Evolutionary conservation across 1,139 yeast species (phyloP), one percentile per base, ranked within the genome.

Genomic region (Hemisphaericaspora lyxosophila): DNA sequence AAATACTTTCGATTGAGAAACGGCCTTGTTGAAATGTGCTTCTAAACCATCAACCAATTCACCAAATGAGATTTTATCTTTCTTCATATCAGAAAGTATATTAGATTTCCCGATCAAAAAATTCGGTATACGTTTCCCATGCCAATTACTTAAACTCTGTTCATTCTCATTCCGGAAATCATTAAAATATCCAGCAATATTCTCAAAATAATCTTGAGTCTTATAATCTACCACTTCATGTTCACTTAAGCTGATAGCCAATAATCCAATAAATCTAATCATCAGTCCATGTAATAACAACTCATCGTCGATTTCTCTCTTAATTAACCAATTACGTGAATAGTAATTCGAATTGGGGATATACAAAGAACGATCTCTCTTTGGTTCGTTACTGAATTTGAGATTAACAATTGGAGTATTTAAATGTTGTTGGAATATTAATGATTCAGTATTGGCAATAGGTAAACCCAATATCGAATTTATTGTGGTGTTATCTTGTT

Each of bases 161-260:
- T 33, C n/a, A 33, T 58, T 44, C 1, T 42, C 40, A 0, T 32
- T 25, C n/a, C 50, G 20, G 23, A 65, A 50, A 2, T 42, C 34
- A 2, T 50, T 41, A 31, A 57, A 62, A 26, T 48, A 55, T 0
- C 41, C 25, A 7, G 40, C 43, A 9, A 65, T 53, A 13, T 44
- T 43, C 5, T 45, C 36, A 31, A 60, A 52, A 47, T 65, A 67
- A 4, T 49, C 43, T 2, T 44, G 31, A 0, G 67, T 51, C 28
- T 55, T 57, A 42, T 55, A 57, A 40, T 64, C 64, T 7, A 66
- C 62, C n/a, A 70, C 67, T 41, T 71, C 76, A 40, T 63, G 72
- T 38, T 71, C 77, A 41, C 70, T 59, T 25, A 71, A 49, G 3
- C 67, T 53, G 7, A 71, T 61, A 1, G 58, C 55, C 28, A 71